Base-by-base conservation (phyloP, 2,329 filamentous ascomycete genomes). In the Cladorrhinum sp. region DNA sequence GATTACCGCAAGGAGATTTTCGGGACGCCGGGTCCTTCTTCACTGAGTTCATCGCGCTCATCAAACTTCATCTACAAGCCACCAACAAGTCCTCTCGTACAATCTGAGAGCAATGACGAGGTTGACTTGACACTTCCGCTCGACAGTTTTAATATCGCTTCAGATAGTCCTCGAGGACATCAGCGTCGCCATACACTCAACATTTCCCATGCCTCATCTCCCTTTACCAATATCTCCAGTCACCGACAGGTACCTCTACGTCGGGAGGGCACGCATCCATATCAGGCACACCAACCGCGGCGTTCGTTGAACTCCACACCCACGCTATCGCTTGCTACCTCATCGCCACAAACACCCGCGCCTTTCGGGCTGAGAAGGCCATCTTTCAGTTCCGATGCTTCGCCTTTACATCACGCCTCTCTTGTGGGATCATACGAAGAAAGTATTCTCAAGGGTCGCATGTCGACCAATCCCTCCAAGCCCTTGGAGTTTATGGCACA, bases 401-500 rank as follows among this genome's bases (percentile, higher is more conserved):
- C 91, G 2, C 88, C 91, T 3, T 78, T 95, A 25, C 90, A 93
- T 59, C 92, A 96, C 74, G 93, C 93, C 8, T 93, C 93, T 2
- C 96, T 99, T 90, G 93, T 98, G 1, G 95, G 95, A 1, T 97
- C 93, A 1, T 99, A 97, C 68, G 95, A 99, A 75, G 95, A 99
- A 76, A 97, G 92, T 25, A 97, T 99, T 62, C 79, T 99, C 1
- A 87, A 92, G 51, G 95, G 95, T 41, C 86, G 95, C 64, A 99
- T 99, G 95, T 98, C 95, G 25, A 97, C 93, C 1, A 95, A 88
- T 1, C 93, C 95, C 0, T 98, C 93, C 0, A 93, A 91, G 66
- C 93, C 95, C 5, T 79, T 99, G 5, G 88, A 96, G 66, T 99
- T 99, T 70, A 83, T 96, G 5, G 95, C 95, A 25, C 92, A 98